Evolutionary conservation across 805 yeast species (phyloP), one percentile per base, ranked within the genome.

Genomic region (Metschnikowia reukaufii): DNA sequence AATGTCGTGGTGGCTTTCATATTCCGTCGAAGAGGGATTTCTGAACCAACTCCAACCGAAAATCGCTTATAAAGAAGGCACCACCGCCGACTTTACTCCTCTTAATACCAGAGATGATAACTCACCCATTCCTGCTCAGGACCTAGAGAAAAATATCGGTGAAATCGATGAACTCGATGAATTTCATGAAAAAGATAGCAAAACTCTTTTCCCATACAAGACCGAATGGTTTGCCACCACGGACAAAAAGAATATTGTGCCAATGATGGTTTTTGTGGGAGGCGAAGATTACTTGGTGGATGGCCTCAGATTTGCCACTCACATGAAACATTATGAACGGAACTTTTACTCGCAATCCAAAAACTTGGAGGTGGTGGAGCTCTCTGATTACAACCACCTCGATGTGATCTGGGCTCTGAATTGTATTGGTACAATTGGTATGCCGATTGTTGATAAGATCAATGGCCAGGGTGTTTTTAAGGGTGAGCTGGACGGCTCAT

Each of bases 341-440:
- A 52, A 57, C 1, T 51, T 53, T n/a, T 77, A 68, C 51, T 50
- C 49, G 27, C 63, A 58, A 34, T 72, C 71, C 51, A 62, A 51
- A 29, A 58, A 70, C 63, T 51, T 77, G 63, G 52, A 63, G 12
- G 65, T 68, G 17, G 58, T 71, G 17, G 76, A 75, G 41, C 50
- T 92, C 5, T 77, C 79, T 0, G 77, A 74, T 8, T 92, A 92
- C 63, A 81, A 90, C 15, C 99, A 92, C 65, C 68, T 92, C 43
- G 99, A 92, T 65, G 96, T 90, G 0, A 70, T 91, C 12, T 92
- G 99, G 99, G 92, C 97, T 0, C 82, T 78, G 58, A 91, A 88
- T 60, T 83, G 83, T 1, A 72, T 79, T 21, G 81, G 79, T 4
- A 76, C 73, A 36, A 78, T 92, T 17, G 96, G 95, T 0, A 65